Conservation (phyloP, 257 asterid genomes). For the Vinca minor region DNA sequence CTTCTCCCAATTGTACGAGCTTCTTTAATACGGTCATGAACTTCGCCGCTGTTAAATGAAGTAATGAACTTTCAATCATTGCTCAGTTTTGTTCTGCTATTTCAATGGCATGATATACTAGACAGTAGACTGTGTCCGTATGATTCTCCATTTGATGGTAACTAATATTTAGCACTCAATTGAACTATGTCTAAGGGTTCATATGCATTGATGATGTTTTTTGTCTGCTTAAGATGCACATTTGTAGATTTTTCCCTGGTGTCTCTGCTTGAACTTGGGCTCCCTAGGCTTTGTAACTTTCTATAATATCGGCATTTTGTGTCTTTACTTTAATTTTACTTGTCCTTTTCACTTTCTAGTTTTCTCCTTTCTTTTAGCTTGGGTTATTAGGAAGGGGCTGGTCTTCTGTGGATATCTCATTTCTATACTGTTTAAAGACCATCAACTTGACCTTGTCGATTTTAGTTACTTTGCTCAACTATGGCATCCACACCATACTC, state of each 20-base stretch:
- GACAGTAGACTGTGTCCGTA: background rate
- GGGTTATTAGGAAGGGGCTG: background rate
- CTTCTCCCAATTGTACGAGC: background rate
- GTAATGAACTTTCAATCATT: too few species aligned
- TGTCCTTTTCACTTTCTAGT: background rate
- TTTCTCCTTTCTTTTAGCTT: too few species aligned
- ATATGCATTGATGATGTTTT: background rate
- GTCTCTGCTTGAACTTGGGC: background rate
- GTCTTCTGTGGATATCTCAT: too few species aligned
- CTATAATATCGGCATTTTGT: background rate
- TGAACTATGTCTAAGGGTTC: background rate
- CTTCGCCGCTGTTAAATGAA: too few species aligned
- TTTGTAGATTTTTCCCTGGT: background rate
- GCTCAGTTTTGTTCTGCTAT: too few species aligned
- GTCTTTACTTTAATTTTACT: background rate
- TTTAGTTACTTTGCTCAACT: background rate
- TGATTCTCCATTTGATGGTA: background rate
- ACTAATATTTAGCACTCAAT: too few species aligned
- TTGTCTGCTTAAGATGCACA: background rate
- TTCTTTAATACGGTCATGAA: background rate
- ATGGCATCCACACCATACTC: constrained; percentile 17
- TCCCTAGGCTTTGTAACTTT: background rate
- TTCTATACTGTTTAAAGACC: constrained; percentile 1
- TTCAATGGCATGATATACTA: too few species aligned
- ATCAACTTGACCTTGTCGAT: background rate